These are phyloP conservation scores for Brassica nigra DNA, from an alignment of 345 rosid species.

Conservation along the genomic window DNA sequence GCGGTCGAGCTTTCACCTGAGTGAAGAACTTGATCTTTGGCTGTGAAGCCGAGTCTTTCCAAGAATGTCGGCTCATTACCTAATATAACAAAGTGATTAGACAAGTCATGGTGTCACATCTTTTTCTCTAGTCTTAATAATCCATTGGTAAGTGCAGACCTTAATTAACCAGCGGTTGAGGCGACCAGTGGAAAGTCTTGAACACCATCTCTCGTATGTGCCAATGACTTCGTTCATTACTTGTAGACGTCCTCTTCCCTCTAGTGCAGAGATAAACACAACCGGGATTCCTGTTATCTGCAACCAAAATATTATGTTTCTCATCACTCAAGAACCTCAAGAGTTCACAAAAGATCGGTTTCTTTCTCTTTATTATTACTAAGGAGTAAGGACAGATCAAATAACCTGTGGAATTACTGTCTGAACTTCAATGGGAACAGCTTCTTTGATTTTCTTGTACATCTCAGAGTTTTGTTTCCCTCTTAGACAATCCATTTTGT, in stretches of 20 bases:
- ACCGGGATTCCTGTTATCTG: constrained; percentile 89
- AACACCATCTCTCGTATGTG: constrained; percentile 86
- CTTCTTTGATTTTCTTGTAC: constrained; percentile 76
- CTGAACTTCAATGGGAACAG: constrained; percentile 92
- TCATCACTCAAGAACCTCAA: not conserved
- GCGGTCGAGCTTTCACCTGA: constrained; percentile 98
- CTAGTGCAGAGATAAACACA: constrained; percentile 83
- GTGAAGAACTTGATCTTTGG: constrained; percentile 95
- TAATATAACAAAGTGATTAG: constrained; percentile 28
- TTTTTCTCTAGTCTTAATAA: not conserved
- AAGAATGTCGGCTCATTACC: constrained; percentile 96
- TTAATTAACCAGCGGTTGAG: constrained; percentile 92
- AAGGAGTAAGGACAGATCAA: not conserved
- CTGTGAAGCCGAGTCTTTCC: constrained; percentile 88
- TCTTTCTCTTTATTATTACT: not conserved
- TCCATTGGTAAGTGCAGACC: constrained; percentile 44
- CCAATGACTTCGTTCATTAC: constrained; percentile 76
- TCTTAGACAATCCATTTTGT: constrained; percentile 91
- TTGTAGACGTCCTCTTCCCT: constrained; percentile 74
- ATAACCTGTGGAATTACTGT: constrained; percentile 88
- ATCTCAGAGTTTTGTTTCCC: constrained; percentile 55
- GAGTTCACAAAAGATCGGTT: not conserved
- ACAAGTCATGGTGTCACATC: not conserved
- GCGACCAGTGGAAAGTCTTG: constrained; percentile 80
- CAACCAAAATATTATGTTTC: constrained; percentile 22